Conservation (phyloP, 2,329 filamentous ascomycete genomes). For the Phyllosticta ampelicida region DNA sequence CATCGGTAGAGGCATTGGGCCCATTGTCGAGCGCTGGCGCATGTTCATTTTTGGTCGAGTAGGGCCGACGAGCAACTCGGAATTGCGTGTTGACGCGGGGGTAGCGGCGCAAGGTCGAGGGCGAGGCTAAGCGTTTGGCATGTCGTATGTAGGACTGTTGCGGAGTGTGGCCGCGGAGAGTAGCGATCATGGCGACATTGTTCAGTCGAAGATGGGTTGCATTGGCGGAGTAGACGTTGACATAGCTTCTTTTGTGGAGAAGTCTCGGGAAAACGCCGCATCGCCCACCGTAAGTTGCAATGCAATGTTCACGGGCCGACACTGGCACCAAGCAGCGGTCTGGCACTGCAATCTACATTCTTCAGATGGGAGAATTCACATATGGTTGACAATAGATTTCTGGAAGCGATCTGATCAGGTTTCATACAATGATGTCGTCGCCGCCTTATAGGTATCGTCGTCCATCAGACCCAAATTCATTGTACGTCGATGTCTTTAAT, state of each 20-base stretch:
- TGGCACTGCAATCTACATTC: neutral
- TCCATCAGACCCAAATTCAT: too few species aligned
- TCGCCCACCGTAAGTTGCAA: too few species aligned
- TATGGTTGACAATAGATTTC: too few species aligned
- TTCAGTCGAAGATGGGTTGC: neutral
- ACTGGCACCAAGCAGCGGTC: neutral
- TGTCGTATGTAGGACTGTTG: neutral
- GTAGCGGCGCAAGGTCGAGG: neutral
- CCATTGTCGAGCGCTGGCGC: neutral
- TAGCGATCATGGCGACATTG: neutral
- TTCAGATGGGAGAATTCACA: too few species aligned
- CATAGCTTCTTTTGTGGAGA: neutral
- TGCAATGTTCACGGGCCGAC: neutral
- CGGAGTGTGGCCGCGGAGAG: neutral
- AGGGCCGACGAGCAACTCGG: neutral
- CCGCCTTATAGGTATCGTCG: too few species aligned
- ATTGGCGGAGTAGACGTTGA: neutral
- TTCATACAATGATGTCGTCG: too few species aligned
- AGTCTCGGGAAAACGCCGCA: neutral
- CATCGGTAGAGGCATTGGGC: neutral
- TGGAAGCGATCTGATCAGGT: too few species aligned
- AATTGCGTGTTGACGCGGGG: neutral
- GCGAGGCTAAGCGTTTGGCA: neutral
- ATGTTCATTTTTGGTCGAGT: neutral
- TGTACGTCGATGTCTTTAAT: too few species aligned